Evolutionary conservation across 2,329 filamentous ascomycete species (phyloP), one percentile per base, ranked within the genome.

Genomic region (Aspergillus sp.): DNA sequence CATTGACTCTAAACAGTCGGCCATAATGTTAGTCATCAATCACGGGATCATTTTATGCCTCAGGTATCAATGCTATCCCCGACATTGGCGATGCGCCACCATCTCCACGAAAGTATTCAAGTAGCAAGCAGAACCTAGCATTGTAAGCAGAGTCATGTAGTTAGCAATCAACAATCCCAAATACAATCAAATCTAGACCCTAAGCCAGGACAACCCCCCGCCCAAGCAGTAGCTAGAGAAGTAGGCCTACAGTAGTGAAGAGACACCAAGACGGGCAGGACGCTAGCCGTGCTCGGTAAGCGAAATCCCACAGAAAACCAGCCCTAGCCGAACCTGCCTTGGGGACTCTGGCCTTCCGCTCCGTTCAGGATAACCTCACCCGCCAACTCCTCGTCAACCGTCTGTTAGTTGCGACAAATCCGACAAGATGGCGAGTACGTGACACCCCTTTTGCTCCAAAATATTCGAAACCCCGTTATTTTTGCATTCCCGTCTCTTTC

Each of bases 361-460:
- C 64, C 66, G 67, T 72, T 67, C 65, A 72, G 67, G 70, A 71
- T 74, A 72, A 72, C 72, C 68, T 70, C 75, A 72, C 70, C 69
- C 69, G 73, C 69, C 65, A 71, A 69, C 68, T 70, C 67, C 69
- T 67, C 71, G 70, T 72, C 75, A 77, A 74, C 71, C 71, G 69
- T 67, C 66, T 66, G 65, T 70, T 61, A 66, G 72, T 72, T 69
- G 72, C 72, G 75, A 78, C 72, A 73, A 74, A 71, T 65, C 72
- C 76, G 74, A 74, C 76, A 79, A 79, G 76, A 79, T 79, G 77
- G 77, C 77, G 75, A 79, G 77, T 79, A 78, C 63, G 77, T 79
- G 59, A 15, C 57, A 56, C 55, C 60, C 54, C 60, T 56, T 38
- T n/a, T 10, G 4, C 12, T 15, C 28, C 19, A 15, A 47, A 61